Evolutionary conservation across 2,329 filamentous ascomycete genomes (phyloP).

Genomic region (Aulographum hederae): DNA sequence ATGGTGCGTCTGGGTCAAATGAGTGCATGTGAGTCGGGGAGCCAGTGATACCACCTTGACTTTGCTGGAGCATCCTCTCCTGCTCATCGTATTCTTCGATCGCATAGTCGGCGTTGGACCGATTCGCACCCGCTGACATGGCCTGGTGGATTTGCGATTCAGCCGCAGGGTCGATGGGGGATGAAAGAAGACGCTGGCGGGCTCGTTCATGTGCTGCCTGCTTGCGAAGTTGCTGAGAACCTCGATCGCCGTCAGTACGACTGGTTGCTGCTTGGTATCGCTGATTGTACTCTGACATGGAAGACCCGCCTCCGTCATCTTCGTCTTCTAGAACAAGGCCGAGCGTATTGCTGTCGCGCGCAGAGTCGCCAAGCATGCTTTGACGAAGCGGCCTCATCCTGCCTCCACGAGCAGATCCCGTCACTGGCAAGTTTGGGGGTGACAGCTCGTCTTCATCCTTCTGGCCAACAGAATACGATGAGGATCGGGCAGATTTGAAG

Average conservation of each 20-base stretch:
- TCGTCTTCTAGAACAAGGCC: conserved; percentile 55
- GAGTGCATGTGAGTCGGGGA: conserved; percentile 2
- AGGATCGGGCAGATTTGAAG: conserved; percentile 82
- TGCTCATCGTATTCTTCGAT: conserved; percentile 13
- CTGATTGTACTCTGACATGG: too few species aligned
- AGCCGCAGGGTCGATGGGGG: too few species aligned
- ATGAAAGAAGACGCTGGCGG: too few species aligned
- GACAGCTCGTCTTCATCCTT: conserved; percentile 31
- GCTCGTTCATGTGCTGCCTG: too few species aligned
- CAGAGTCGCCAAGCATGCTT: conserved; percentile 16
- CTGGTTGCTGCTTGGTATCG: too few species aligned
- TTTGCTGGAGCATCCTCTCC: background rate
- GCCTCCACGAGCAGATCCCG: background rate
- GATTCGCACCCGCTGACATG: background rate
- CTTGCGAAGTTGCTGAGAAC: too few species aligned
- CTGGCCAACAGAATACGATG: conserved; percentile 92
- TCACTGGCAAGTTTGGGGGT: background rate
- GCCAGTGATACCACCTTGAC: background rate
- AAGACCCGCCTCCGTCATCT: too few species aligned
- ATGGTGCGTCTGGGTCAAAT: background rate
- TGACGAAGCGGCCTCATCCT: conserved; percentile 6
- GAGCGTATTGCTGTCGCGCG: conserved; percentile 14
- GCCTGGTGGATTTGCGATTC: too few species aligned
- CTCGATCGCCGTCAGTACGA: too few species aligned
- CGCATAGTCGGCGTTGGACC: background rate